Evolutionary conservation across 108 stramenopile genomes (phyloP).

Genomic region (Cyclostephanos tholiformis): DNA sequence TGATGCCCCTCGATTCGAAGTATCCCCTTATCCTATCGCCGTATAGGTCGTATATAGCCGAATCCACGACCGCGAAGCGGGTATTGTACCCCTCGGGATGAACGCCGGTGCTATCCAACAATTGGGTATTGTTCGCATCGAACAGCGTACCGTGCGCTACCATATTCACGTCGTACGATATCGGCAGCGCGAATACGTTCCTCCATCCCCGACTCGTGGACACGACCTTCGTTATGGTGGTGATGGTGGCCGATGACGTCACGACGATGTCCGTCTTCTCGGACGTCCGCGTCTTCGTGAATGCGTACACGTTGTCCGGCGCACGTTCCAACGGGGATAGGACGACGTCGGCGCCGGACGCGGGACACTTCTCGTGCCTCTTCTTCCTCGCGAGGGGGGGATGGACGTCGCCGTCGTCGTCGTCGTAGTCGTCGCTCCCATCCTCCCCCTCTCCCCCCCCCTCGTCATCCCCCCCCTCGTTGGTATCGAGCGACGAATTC

Average conservation of each 20-base stretch:
- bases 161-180: slow-evolving; percentile 90
- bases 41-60: slow-evolving; percentile 69
- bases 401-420: not conserved
- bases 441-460: no score
- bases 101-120: slow-evolving; percentile 80
- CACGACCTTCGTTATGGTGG: slow-evolving; percentile 81
- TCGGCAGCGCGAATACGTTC: slow-evolving; percentile 85
- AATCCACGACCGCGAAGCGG: slow-evolving; percentile 86
- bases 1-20: slow-evolving; percentile 71
- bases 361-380: slow-evolving; percentile 64
- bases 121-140: slow-evolving; percentile 68
- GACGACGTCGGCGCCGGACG: slow-evolving; percentile 63
- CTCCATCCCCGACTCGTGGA: slow-evolving; percentile 81
- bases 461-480: not conserved
- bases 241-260: slow-evolving; percentile 65
- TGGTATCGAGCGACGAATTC: slow-evolving; percentile 48
- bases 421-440: slow-evolving; percentile 19
- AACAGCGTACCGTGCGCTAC: slow-evolving; percentile 80
- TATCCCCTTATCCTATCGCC: slow-evolving; percentile 70
- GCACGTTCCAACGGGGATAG: slow-evolving; percentile 83
- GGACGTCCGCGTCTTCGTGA: slow-evolving; percentile 66
- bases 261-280: slow-evolving; percentile 66
- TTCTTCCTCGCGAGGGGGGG: not conserved
- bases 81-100: slow-evolving; percentile 82
- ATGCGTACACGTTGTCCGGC: slow-evolving; percentile 81